Conservation (phyloP, 768 basidiomycete genomes). For the Cystoderma amianthinum region DNA sequence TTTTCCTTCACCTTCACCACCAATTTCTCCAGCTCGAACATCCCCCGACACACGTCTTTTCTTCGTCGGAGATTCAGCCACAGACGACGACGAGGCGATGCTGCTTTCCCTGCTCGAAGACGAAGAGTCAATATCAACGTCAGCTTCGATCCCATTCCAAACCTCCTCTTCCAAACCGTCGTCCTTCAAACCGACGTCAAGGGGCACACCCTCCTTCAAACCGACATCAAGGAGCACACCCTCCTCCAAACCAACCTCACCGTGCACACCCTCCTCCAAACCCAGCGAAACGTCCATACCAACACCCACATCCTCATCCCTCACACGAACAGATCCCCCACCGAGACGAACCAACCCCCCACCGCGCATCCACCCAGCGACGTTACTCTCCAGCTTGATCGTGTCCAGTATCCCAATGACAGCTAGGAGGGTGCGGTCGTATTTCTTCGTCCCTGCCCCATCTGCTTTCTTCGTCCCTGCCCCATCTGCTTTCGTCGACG, state of each 20-base stretch:
- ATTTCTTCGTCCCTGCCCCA: slow-evolving; percentile 9
- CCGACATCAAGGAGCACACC: background rate
- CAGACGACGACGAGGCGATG: background rate
- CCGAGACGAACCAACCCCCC: slow-evolving; percentile 37
- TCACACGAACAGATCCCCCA: background rate
- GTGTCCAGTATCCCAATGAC: slow-evolving; percentile 62
- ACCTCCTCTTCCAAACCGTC: background rate
- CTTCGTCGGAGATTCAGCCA: background rate
- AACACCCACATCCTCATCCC: background rate
- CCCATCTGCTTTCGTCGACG: background rate
- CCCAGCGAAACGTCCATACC: background rate
- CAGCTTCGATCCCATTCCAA: too few relatives aligned
- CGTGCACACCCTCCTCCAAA: background rate
- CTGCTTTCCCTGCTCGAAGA: background rate
- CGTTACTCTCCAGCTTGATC: slow-evolving; percentile 50
- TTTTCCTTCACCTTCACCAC: background rate
- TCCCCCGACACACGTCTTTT: background rate
- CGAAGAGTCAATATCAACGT: too few relatives aligned
- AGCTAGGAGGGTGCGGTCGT: slow-evolving; percentile 56
- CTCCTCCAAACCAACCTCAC: background rate
- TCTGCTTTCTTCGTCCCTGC: background rate
- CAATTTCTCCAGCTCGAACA: background rate
- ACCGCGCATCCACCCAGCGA: slow-evolving; percentile 58
- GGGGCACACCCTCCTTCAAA: background rate
- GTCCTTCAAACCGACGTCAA: background rate